Conservation (phyloP, 345 rosid species). For the Microcos paniculata region DNA sequence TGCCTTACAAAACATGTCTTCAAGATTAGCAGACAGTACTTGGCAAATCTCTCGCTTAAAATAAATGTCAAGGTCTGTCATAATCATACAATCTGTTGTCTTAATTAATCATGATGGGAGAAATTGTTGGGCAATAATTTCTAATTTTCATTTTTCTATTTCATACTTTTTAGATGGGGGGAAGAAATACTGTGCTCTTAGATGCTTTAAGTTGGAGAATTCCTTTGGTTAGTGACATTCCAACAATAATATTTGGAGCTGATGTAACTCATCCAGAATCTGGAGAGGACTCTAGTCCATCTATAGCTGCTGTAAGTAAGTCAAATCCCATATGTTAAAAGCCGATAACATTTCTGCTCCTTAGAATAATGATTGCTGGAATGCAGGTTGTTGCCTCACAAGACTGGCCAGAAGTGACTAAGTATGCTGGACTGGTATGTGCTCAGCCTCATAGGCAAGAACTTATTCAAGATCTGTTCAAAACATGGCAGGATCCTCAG, state of each 20-base stretch:
- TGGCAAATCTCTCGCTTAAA: slow-evolving; percentile 44
- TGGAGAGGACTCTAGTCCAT: slow-evolving; percentile 47
- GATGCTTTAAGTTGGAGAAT: slow-evolving; percentile 45
- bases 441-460: slow-evolving; percentile 51
- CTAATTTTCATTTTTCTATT: background rate
- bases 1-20: slow-evolving; percentile 41
- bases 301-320: slow-evolving; percentile 45
- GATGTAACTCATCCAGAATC: slow-evolving; percentile 53
- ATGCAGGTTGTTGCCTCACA: slow-evolving; percentile 46
- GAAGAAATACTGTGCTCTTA: slow-evolving; percentile 47
- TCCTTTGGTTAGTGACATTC: slow-evolving; percentile 41
- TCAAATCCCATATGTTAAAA: background rate
- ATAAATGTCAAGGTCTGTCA: slow-evolving; percentile 44
- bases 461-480: slow-evolving; percentile 44
- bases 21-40: slow-evolving; percentile 39
- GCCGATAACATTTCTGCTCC: background rate
- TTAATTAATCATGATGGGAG: background rate
- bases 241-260: slow-evolving; percentile 52
- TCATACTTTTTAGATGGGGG: slow-evolving; percentile 32
- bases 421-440: slow-evolving; percentile 39
- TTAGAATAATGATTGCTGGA: slow-evolving; percentile 11
- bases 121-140: background rate
- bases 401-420: slow-evolving; percentile 54
- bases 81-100: background rate
- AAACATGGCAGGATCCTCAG: slow-evolving; percentile 41